These are phyloP conservation scores for Aspergillus glaucus DNA, from an alignment of 2,329 filamentous ascomycete species.

Conservation along the genomic window DNA sequence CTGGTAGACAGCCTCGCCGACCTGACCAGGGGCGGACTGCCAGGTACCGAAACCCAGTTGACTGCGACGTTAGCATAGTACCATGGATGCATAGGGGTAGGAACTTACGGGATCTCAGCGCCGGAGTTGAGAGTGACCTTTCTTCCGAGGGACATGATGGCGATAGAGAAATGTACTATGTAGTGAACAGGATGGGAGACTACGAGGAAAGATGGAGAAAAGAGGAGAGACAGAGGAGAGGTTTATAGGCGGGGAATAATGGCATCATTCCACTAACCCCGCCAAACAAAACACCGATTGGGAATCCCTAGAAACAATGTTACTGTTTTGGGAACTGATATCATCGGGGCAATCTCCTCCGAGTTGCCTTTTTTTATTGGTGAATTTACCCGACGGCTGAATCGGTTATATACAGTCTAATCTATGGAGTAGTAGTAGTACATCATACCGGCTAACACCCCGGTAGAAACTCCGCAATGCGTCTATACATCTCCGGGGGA, in stretches of 20 bases:
- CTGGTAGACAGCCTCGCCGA: conserved; percentile 35
- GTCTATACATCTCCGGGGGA: conserved; percentile 19
- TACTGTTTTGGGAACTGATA: background rate
- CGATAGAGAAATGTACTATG: background rate
- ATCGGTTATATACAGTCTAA: background rate
- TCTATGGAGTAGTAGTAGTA: too few species aligned
- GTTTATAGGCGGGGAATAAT: background rate
- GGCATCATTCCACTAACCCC: too few species aligned
- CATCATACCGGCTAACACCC: background rate
- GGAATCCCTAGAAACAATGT: background rate
- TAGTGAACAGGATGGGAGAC: background rate
- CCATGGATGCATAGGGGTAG: background rate
- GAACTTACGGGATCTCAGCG: conserved; percentile 32
- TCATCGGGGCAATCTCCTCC: background rate
- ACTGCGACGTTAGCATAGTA: conserved; percentile 13
- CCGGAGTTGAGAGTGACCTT: conserved; percentile 35
- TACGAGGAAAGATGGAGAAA: background rate
- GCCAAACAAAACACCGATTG: too few species aligned
- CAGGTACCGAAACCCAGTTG: conserved; percentile 37
- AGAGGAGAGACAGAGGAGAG: background rate
- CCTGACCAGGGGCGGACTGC: conserved; percentile 35
- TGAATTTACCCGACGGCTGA: background rate
- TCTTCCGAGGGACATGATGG: conserved; percentile 36
- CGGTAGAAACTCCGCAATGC: conserved; percentile 13
- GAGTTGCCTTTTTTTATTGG: background rate